Base-by-base conservation (phyloP, 2,329 filamentous ascomycete genomes). In the Grosmannia huntii region DNA sequence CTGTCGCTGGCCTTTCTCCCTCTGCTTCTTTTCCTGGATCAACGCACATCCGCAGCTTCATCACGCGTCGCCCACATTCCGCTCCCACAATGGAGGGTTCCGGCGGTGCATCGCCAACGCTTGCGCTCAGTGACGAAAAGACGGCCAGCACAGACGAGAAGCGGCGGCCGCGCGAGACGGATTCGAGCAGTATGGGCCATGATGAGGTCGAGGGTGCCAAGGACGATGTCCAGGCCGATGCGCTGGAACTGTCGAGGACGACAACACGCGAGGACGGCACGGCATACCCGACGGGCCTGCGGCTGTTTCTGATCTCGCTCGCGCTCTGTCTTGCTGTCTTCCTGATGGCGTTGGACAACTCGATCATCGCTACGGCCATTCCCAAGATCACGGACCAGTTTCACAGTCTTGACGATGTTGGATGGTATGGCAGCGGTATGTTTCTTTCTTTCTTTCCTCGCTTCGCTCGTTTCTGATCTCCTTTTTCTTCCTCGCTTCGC, bases 251-350 rank as follows among this genome's bases (percentile, higher is more conserved):
- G 52, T 33, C 52, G 33, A 33, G 21, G 27, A 63, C 63, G 9
- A 59, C 62, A 27, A 72, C 71, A 5, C 66, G 71, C 54, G 70
- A 73, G 53, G 71, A 74, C 62, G 71, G 72, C 33, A 59, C 65
- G 9, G 68, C 69, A 53, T 75, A 75, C 59, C 71, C 72, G 0
- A 62, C 60, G 0, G 72, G 72, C 38, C 11, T 66, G 28, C 71
- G 69, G 58, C 68, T 75, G 10, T 48, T 6, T 3, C 62, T 76
- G 10, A 75, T 77, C 59, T 68, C 68, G n/a, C 63, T 75, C 5
- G 74, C 74, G 1, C 62, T 77, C 58, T 75, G 72, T 60, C 64
- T 76, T 23, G 71, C 68, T 49, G 73, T 76, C 9, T 75, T 77
- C 59, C 66, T 75, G 46, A 71, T 75, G 66, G 73, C 73, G 3